A percentile compares a stretch with the other conserved stretches of the same genome.
phyloP scores from a whole-genome alignment of 495 filamentous ascomycete genomes.

The Hypoxylon crocopeplum region DNA sequence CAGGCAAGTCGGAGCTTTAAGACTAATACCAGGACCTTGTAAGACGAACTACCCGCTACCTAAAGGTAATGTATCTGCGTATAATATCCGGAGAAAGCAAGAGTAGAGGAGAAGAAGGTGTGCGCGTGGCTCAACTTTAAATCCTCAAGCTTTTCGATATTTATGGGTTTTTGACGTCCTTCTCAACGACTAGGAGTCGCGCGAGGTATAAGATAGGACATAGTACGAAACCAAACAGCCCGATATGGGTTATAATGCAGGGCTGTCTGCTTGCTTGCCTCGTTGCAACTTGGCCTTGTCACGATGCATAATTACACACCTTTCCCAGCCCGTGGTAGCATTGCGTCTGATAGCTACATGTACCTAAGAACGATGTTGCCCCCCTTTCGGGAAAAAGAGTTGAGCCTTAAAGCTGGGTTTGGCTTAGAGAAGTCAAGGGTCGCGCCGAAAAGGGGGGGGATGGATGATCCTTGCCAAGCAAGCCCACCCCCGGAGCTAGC shows the following conservation, averaged over 20 bases:
- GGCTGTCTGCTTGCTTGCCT: background rate
- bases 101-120: background rate
- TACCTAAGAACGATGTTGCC: too few relatives aligned
- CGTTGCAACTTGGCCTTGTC: slow-evolving; percentile 11
- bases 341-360: background rate
- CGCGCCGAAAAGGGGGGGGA: background rate
- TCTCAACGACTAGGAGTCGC: background rate
- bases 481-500: too few relatives aligned
- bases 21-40: background rate
- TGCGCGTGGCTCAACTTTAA: slow-evolving; percentile 28
- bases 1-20: background rate
- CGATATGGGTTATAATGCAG: too few relatives aligned
- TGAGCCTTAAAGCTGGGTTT: background rate
- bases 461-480: too few relatives aligned
- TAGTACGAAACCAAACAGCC: too few relatives aligned
- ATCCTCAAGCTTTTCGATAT: slow-evolving; percentile 15
- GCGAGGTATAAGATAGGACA: slow-evolving; percentile 3
- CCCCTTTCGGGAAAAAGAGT: slow-evolving; percentile 19
- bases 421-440: too few relatives aligned
- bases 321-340: slow-evolving; percentile 15
- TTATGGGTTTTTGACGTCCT: background rate
- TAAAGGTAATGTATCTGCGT: background rate
- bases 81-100: background rate
- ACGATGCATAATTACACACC: slow-evolving; percentile 9
- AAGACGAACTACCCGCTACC: background rate